Conservation (phyloP, 2,329 filamentous ascomycete genomes). For the Aschersonia sp. region DNA sequence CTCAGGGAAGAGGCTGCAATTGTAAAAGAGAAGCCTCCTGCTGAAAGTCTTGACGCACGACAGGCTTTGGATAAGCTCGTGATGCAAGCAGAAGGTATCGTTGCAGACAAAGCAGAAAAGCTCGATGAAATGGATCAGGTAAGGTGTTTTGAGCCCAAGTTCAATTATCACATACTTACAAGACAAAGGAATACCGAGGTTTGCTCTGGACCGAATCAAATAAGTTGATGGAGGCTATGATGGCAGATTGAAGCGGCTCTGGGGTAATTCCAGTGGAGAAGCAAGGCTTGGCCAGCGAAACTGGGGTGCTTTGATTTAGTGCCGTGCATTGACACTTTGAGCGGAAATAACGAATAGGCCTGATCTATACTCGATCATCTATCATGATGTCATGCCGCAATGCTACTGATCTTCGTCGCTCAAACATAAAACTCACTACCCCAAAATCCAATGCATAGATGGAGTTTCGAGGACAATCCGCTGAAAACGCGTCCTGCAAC, state of each 20-base stretch:
- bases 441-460: no score
- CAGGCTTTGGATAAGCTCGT: slow-evolving; percentile 4
- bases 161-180: not conserved
- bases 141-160: not conserved
- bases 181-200: slow-evolving; percentile 2
- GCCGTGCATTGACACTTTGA: no score
- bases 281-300: no score
- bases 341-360: no score
- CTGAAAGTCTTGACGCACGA: not conserved
- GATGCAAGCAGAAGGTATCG: slow-evolving; percentile 10
- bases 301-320: no score
- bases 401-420: no score
- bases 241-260: slow-evolving; percentile 3
- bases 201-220: slow-evolving; percentile 3
- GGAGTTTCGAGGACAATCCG: no score
- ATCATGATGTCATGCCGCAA: no score
- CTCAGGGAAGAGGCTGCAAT: slow-evolving; percentile 7
- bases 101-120: slow-evolving; percentile 6
- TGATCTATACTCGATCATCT: no score
- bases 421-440: no score
- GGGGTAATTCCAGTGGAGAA: no score
- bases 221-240: slow-evolving; percentile 13
- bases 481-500: no score
- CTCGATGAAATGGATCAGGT: slow-evolving; percentile 16
- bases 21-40: slow-evolving; percentile 6